Base-by-base conservation (phyloP, 371 early-diverging fungal genomes). In the Mortierella sp. region DNA sequence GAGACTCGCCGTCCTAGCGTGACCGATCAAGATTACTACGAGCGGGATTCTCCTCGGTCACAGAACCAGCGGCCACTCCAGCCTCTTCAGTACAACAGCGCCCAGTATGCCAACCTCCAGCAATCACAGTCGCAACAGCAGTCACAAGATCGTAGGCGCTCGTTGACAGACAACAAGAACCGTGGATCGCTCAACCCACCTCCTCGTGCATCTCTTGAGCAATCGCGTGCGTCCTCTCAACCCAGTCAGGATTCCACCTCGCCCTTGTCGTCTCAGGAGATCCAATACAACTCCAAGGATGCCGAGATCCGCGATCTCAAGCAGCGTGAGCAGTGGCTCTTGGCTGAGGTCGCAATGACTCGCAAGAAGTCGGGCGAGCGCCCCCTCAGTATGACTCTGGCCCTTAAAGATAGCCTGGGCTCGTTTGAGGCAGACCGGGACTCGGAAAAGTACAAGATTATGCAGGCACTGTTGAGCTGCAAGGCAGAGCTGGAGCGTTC, bases 271-370 rank as follows among this genome's bases (percentile, higher is more conserved):
- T 75, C 75, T 8, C 38, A 78, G 14, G 76, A 63, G 32, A n/a
- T 49, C 29, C 74, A 72, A 35, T 32, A 35, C 38, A 72, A 29
- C 21, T 74, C 79, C 55, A 82, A 79, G 54, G 86, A 85, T 70
- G 80, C 65, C 1, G 86, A 85, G 75, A 79, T 85, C 63, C 75
- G 68, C 58, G 85, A 84, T 27, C 63, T 84, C 41, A 75, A 35
- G 70, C 81, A 81, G 41, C 81, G 85, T n/a, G 85, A 84, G 63
- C 81, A 81, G 48, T 84, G 85, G 85, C 79, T 84, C 24, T 18
- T 84, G 60, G 85, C 85, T 1, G 85, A 84, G 70, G 81, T 84
- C 2, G 81, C 81, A n/a, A 73, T 84, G 74, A 56, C 85, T 21
- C 85, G 85, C 29, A 84, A 84, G 41, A 74, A 72, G 65, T 75